Evolutionary conservation across 768 basidiomycete genomes (phyloP).

Genomic region (Hydnum rufescens): DNA sequence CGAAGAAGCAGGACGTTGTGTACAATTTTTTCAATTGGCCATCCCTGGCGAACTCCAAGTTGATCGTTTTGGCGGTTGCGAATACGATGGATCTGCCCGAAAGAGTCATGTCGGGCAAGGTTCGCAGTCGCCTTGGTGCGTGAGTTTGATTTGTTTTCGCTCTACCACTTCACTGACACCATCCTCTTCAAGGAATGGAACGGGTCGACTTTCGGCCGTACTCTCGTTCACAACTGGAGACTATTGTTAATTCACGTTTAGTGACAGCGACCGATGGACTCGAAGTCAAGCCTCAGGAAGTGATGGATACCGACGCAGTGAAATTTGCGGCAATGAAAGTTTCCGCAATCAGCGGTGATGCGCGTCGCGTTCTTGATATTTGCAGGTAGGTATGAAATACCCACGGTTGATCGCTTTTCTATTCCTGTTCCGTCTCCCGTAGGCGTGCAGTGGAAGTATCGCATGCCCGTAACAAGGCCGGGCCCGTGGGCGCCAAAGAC

Average conservation of each 20-base stretch:
- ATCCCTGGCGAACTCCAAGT: slow-evolving; percentile 64
- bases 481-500: slow-evolving; percentile 30
- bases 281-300: slow-evolving; percentile 20
- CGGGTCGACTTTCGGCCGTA: slow-evolving; percentile 90
- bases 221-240: slow-evolving; percentile 49
- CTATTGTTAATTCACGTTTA: slow-evolving; percentile 75
- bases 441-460: slow-evolving; percentile 76
- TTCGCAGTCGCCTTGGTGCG: slow-evolving; percentile 76
- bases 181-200: slow-evolving; percentile 42
- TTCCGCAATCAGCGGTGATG: slow-evolving; percentile 78
- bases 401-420: background rate
- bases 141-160: slow-evolving; percentile 2
- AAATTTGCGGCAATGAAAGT: slow-evolving; percentile 69
- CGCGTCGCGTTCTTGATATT: slow-evolving; percentile 78
- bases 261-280: slow-evolving; percentile 34
- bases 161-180: background rate
- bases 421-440: background rate
- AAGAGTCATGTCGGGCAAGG: slow-evolving; percentile 77
- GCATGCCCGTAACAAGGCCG: slow-evolving; percentile 19
- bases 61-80: slow-evolving; percentile 91
- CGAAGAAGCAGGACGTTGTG: slow-evolving; percentile 90
- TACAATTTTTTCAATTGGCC: slow-evolving; percentile 99
- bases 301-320: slow-evolving; percentile 47
- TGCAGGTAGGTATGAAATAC: slow-evolving; percentile 39
- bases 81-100: slow-evolving; percentile 98